Evolutionary conservation across 176 grass and related monocot species (phyloP), one percentile per base, ranked within the genome.

Genomic region (Oryza australiensis): DNA sequence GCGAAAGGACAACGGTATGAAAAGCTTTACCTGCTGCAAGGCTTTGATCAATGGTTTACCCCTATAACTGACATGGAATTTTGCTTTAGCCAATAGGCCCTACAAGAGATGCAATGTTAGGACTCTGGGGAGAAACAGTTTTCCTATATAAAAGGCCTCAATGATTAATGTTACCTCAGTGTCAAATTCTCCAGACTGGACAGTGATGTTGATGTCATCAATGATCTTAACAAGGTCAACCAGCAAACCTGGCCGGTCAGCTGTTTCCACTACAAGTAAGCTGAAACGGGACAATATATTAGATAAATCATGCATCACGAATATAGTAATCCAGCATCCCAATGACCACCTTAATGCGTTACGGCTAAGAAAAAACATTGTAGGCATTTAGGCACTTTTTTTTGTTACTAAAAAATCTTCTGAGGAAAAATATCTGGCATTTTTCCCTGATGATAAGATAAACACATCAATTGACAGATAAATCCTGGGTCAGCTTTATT

Each of bases 161-260:
- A 68, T 4, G 28, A 76, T 23, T 70, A 16, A 46, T 64, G 18
- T 64, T 85, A 99, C 96, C 89, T 95, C 91, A 30, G 93, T 99
- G 46, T 99, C 93, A 82, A 99, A 99, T 70, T 99, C 96, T 82
- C 96, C 96, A 66, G 91, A 99, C 49, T 94, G 87, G 64, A 95
- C 93, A 38, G 84, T 91, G 24, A 99, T 92, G 78, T 85, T 99
- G 83, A 88, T 94, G 43, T 95, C 96, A 0, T 85, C 84, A 75
- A 99, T 94, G 77, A 94, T 92, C 89, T 90, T 99, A 46, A 99
- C 93, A 79, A 99, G 89, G 83, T 95, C 96, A 71, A 99, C 86
- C 73, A 99, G 66, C 46, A 99, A 92, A 5, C 96, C 96, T 41
- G 96, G 96, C 28, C 89, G 91, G 35, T 99, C 96, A 14, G 90